Base-by-base conservation (phyloP, 169 alveolate genomes). In the Theileria luwenshuni region DNA sequence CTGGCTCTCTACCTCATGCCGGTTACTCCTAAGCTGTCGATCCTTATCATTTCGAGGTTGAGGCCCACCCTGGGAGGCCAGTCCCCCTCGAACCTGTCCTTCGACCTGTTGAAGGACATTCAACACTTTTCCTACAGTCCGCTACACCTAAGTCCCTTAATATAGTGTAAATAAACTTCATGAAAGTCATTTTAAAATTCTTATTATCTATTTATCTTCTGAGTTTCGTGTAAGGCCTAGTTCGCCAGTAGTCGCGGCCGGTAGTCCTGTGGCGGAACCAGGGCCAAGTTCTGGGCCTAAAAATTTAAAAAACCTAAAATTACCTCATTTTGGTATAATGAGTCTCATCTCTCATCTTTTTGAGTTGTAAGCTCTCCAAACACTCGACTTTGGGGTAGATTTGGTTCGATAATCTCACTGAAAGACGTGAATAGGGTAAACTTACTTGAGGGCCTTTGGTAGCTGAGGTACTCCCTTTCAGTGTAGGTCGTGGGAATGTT, bases 231-330 rank as follows among this genome's bases (percentile, higher is more conserved):
- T 84, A 88, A 19, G 88, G 90, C n/a, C 91, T 74, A 0, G 87
- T 79, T 3, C 89, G 83, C 91, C 91, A 88, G 56, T 74, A 68
- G 38, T 80, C 76, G 27, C 65, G 77, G 10, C 93, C 93, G 25
- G 90, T 71, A 7, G 90, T 84, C 27, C 83, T 74, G 63, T 60
- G 83, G 25, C 93, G 54, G 77, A 65, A 88, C 93, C 93, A 88
- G n/a, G 93, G 93, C 83, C 90, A 87, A 28, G 86, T 68, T 47
- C 73, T 83, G 41, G 83, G 41, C 41, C 89, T 81, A 51, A 27
- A 38, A 35, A 10, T 70, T 49, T 7, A 0, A 27, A 8, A 1
- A 1, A 51, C 23, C 49, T 32, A 23, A 15, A 15, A 84, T 8
- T 41, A 73, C 89, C 72, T 74, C 2, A 49, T 79, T 28, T 52